Evolutionary conservation across 2,329 filamentous ascomycete genomes (phyloP), one percentile per base, ranked within the genome.

Genomic region (Fusarium vanettenii): DNA sequence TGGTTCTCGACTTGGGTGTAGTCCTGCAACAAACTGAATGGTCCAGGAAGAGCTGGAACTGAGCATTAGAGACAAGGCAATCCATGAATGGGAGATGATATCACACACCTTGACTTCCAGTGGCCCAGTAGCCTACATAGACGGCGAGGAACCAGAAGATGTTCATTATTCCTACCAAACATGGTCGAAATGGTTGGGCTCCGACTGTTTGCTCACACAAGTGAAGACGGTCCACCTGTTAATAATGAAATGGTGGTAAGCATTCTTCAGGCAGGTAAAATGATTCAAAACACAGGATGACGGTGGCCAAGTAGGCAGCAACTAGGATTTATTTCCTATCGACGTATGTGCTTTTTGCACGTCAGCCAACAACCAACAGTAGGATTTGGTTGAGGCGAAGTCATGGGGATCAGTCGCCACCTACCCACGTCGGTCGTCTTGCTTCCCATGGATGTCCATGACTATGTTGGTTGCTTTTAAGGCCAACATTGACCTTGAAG

Each of bases 11-110:
- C 6, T 2, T 1, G 9, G 1, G 25, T 2, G 45, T n/a, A 29
- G 10, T 29, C 25, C 5, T 27, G 22, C 9, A 7, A 29, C 11
- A n/a, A n/a, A n/a, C 16, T n/a, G 8, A 29, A 11, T 3, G n/a
- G 25, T 29, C 16, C 25, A 3, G 45, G 45, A 16, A 27, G 45
- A 50, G 25, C 45, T 50, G 5, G 25, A 1, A 16, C 14, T n/a
- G 45, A 29, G 25, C 3, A 50, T 50, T n/a, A 50, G 22, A 27
- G 22, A 14, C 14, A 5, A 25, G 16, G 4, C 9, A 29, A 11
- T 14, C 3, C 1, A 5, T 8, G 6, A 11, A 14, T 16, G 1
- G 6, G 9, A 18, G 16, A 18, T 1, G 14, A 11, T 7, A 16
- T 50, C 4, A 11, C 25, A 0, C 3, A 50, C 45, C 45, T 29